Percentiles rank a stretch among this genome's conserved stretches.
Evolutionary conservation across 495 filamentous ascomycete species (phyloP).

Genomic region (Articulospora tetracladia): DNA sequence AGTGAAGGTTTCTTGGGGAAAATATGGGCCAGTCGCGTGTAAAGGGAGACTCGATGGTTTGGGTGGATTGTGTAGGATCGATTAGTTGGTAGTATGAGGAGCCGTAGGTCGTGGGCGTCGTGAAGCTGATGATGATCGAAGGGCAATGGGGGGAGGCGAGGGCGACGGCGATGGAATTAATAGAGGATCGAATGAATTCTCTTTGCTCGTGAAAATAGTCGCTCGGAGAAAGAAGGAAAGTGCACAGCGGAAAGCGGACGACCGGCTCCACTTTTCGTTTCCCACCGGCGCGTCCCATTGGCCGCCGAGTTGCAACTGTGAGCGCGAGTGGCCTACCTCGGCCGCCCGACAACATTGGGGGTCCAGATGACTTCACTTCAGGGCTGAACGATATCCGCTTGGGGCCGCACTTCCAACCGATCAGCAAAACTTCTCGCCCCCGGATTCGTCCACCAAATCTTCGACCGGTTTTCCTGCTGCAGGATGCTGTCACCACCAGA

Average conservation of each 20-base stretch:
- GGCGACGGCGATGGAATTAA: too few relatives aligned
- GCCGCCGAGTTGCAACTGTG: too few relatives aligned
- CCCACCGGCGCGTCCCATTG: background rate
- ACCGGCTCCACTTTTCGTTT: background rate
- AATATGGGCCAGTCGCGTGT: conserved; percentile 11
- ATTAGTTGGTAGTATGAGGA: background rate
- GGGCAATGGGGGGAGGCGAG: background rate
- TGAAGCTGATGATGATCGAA: background rate
- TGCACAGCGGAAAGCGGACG: background rate
- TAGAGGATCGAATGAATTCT: background rate
- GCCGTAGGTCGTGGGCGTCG: background rate
- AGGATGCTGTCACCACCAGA: background rate
- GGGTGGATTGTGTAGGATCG: too few relatives aligned
- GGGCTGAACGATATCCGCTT: too few relatives aligned
- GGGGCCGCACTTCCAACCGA: too few relatives aligned
- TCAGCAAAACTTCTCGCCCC: background rate
- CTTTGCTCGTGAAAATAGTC: background rate
- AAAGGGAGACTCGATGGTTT: background rate
- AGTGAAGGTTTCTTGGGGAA: background rate
- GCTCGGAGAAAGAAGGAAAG: background rate
- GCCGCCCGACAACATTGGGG: background rate
- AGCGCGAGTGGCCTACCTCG: too few relatives aligned
- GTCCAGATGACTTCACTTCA: background rate
- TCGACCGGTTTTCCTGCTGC: background rate
- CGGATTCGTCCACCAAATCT: background rate